Conservation (phyloP, 495 filamentous ascomycete genomes). For the Podospora didyma region DNA sequence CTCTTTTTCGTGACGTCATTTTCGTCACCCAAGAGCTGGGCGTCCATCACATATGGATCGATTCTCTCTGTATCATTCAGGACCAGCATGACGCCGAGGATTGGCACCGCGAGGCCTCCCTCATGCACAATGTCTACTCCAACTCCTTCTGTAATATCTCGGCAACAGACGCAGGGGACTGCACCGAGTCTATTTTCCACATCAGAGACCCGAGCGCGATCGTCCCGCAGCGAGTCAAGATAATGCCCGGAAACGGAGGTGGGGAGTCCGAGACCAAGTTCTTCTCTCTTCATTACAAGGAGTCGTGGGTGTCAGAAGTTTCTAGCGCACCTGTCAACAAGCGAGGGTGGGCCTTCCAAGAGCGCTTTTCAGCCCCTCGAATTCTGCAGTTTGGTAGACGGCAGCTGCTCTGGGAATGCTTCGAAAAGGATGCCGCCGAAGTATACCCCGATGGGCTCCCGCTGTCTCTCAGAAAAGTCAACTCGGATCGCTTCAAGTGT, state of each 20-base stretch:
- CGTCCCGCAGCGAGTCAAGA: not conserved
- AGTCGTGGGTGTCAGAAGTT: not conserved
- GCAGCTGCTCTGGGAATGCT: slow-evolving; percentile 6
- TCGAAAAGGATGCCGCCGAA: not conserved
- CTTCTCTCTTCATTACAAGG: not conserved
- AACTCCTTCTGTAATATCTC: slow-evolving; percentile 1
- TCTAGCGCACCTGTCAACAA: not conserved
- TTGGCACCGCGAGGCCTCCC: slow-evolving; percentile 1
- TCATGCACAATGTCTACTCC: not conserved
- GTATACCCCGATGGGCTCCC: not conserved
- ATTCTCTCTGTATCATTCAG: too few species aligned
- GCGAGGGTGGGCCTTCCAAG: slow-evolving; percentile 4
- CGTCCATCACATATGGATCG: not conserved
- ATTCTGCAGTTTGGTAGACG: slow-evolving; percentile 3
- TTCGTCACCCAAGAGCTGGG: not conserved
- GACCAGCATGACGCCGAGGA: not conserved
- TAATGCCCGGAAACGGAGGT: not conserved
- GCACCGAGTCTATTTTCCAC: not conserved
- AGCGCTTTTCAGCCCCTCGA: slow-evolving; percentile 5
- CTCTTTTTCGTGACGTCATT: not conserved
- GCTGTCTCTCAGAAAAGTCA: not conserved
- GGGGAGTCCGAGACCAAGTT: not conserved
- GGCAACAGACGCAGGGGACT: not conserved
- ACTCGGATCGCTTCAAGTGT: not conserved
- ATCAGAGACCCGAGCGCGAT: not conserved